These are phyloP conservation scores for Lathyrus sativus DNA, from an alignment of 306 rosid species.

Conservation along the genomic window DNA sequence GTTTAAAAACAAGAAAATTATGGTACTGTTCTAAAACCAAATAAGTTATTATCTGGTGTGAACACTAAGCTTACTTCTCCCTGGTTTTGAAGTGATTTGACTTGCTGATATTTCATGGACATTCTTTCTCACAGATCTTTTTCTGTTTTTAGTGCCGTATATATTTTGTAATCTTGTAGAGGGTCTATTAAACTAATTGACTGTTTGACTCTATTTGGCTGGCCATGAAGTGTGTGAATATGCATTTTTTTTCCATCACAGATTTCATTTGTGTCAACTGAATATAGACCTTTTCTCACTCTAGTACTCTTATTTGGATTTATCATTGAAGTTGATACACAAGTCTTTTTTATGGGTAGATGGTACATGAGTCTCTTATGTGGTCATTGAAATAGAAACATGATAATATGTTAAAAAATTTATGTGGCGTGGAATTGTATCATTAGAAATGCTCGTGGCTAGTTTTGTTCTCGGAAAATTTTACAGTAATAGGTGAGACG, in stretches of 20 bases:
- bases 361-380: background rate
- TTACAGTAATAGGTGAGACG: too few relatives aligned
- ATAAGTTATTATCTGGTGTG: constrained; percentile 7
- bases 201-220: background rate
- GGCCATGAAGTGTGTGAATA: constrained; percentile 4
- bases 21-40: background rate
- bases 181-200: background rate
- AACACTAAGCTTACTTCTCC: background rate
- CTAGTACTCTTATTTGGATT: background rate
- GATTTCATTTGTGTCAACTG: background rate
- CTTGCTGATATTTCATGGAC: background rate
- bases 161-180: background rate
- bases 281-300: background rate
- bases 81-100: constrained; percentile 1
- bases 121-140: background rate
- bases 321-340: background rate
- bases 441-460: background rate
- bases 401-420: background rate
- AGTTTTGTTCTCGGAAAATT: background rate
- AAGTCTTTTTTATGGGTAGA: background rate
- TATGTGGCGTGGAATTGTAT: background rate
- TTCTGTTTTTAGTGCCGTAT: background rate
- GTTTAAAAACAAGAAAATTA: background rate
- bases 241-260: constrained; percentile 1
- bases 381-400: background rate